These are phyloP conservation scores for Cadophora sp. DNA, from an alignment of 2,329 filamentous ascomycete genomes.

Conservation along the genomic window DNA sequence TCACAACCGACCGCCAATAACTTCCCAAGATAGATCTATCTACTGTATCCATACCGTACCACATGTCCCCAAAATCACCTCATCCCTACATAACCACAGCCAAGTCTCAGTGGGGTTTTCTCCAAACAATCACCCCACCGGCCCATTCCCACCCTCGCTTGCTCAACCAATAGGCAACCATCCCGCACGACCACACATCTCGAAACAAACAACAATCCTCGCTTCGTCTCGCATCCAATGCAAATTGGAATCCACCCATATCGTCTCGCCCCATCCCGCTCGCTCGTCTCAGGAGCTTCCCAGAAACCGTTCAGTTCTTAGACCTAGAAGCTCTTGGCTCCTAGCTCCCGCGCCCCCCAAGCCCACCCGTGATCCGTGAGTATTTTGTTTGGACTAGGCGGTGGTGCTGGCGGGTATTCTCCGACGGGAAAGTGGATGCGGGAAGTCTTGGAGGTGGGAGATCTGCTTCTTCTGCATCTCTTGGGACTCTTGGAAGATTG, in stretches of 20 bases:
- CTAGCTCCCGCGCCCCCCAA: neutral
- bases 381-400: neutral
- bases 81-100: neutral
- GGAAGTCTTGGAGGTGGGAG: neutral
- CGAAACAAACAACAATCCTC: constrained; percentile 13
- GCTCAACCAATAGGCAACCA: neutral
- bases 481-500: too few species aligned
- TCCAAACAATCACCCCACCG: constrained; percentile 10
- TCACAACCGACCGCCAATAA: constrained; percentile 3
- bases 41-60: neutral
- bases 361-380: neutral
- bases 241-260: neutral
- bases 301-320: too few species aligned
- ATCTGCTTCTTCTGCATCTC: too few species aligned
- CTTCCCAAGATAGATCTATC: constrained; percentile 5
- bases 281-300: constrained; percentile 2
- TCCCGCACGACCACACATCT: neutral
- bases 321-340: neutral
- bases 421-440: neutral
- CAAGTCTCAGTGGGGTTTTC: constrained; percentile 1
- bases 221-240: neutral
- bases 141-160: constrained; percentile 5
- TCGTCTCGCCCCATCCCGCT: too few species aligned
- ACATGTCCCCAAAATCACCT: neutral
- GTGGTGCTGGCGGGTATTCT: neutral